Conservation (phyloP, 2,329 filamentous ascomycete species). For the Fusarium sp. region DNA sequence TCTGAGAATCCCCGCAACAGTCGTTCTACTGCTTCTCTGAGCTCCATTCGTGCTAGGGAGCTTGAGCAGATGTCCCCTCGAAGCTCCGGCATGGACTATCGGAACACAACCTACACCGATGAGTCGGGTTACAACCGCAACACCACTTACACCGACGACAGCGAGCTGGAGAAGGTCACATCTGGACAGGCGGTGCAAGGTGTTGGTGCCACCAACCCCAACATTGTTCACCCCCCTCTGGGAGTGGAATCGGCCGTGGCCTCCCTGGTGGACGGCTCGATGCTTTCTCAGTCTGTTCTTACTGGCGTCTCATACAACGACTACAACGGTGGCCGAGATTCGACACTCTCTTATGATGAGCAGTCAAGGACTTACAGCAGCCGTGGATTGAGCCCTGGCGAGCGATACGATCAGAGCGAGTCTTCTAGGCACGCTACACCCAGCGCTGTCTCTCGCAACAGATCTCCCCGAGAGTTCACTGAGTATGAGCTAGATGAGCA, state of each 20-base stretch:
- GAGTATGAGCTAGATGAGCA: constrained; percentile 67
- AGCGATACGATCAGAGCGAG: constrained; percentile 54
- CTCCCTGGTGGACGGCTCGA: constrained; percentile 80
- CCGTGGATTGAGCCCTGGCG: constrained; percentile 52
- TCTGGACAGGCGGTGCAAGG: constrained; percentile 74
- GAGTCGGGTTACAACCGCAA: constrained; percentile 51
- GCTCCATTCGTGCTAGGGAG: constrained; percentile 56
- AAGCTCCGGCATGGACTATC: constrained; percentile 64
- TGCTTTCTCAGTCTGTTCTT: constrained; percentile 71
- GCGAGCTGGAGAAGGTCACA: constrained; percentile 65
- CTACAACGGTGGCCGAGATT: constrained; percentile 53
- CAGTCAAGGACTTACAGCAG: constrained; percentile 45
- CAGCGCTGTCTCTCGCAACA: constrained; percentile 49
- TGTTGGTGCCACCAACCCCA: constrained; percentile 76
- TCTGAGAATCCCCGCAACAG: constrained; percentile 49
- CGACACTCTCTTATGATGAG: constrained; percentile 46
- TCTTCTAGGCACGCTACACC: constrained; percentile 51
- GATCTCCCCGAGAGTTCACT: constrained; percentile 55
- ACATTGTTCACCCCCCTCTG: constrained; percentile 74
- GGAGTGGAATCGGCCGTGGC: constrained; percentile 90
- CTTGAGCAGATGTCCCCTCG: constrained; percentile 62
- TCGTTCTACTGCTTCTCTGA: constrained; percentile 48
- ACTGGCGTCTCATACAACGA: constrained; percentile 59
- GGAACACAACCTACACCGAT: constrained; percentile 59
- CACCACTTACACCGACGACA: constrained; percentile 60